Evolutionary conservation across 2,329 filamentous ascomycete genomes (phyloP).

Genomic region (Pseudopithomyces chartarum): DNA sequence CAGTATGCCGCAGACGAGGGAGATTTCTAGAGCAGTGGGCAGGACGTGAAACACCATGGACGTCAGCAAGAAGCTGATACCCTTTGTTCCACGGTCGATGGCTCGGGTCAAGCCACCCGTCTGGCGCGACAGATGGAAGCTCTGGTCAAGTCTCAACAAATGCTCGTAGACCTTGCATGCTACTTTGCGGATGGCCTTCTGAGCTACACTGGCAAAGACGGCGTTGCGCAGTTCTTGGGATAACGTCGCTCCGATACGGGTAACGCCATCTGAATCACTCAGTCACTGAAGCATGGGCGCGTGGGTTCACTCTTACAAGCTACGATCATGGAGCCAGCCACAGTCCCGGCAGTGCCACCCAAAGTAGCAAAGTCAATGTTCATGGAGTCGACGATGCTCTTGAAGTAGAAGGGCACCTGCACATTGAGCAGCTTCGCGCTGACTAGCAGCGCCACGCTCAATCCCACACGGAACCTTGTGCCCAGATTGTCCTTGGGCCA

Average conservation of each 20-base stretch:
- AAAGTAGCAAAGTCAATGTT: slow-evolving; percentile 88
- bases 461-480: slow-evolving; percentile 81
- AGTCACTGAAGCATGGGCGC: slow-evolving; percentile 17
- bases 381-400: slow-evolving; percentile 96
- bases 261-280: slow-evolving; percentile 68
- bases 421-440: slow-evolving; percentile 94
- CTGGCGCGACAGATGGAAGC: slow-evolving; percentile 92
- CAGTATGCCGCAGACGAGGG: slow-evolving; percentile 92
- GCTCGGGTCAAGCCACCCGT: slow-evolving; percentile 92
- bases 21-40: slow-evolving; percentile 90
- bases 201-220: slow-evolving; percentile 93
- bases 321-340: slow-evolving; percentile 90
- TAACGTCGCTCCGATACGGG: slow-evolving; percentile 83
- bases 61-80: slow-evolving; percentile 94
- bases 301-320: slow-evolving; percentile 63
- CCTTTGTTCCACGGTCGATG: slow-evolving; percentile 96
- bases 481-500: slow-evolving; percentile 90
- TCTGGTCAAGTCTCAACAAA: slow-evolving; percentile 83
- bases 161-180: slow-evolving; percentile 93
- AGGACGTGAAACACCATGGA: slow-evolving; percentile 99
- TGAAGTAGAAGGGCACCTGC: slow-evolving; percentile 98
- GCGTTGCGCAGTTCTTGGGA: slow-evolving; percentile 96
- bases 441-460: slow-evolving; percentile 82
- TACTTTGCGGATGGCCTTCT: slow-evolving; percentile 92
- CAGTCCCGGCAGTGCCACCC: slow-evolving; percentile 86